Evolutionary conservation across 306 rosid genomes (phyloP).

Genomic region (Lathyrus aphaca): DNA sequence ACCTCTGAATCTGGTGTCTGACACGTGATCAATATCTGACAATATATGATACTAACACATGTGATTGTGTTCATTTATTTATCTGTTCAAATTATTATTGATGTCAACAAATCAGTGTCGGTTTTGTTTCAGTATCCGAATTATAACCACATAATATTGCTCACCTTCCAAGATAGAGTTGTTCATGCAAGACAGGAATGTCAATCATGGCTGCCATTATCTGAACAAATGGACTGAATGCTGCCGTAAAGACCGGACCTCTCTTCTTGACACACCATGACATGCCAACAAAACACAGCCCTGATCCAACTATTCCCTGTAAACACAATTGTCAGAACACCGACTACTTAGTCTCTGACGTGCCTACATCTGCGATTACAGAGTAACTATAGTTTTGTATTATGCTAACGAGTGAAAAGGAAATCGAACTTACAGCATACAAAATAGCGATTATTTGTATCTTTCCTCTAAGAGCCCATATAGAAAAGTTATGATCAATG

Average conservation of each 20-base stretch:
- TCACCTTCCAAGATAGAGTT: constrained; percentile 72
- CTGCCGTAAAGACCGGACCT: constrained; percentile 92
- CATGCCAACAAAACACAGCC: constrained; percentile 85
- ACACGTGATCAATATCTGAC: no score
- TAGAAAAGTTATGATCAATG: constrained; percentile 53
- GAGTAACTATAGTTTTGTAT: not conserved
- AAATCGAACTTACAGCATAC: constrained; percentile 65
- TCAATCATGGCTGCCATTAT: constrained; percentile 78
- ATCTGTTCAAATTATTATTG: no score
- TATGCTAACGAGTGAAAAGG: not conserved
- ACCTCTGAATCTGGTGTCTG: no score
- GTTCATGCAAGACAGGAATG: constrained; percentile 78
- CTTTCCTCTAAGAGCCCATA: constrained; percentile 74
- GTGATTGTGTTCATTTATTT: no score
- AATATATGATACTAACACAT: no score
- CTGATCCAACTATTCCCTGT: constrained; percentile 91
- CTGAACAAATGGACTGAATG: constrained; percentile 91
- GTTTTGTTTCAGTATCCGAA: no score
- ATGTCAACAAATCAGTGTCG: no score
- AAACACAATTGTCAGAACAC: constrained; percentile 12
- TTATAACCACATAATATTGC: no score
- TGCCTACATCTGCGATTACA: no score
- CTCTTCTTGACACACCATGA: constrained; percentile 96
- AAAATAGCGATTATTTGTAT: constrained; percentile 61
- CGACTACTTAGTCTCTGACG: no score